Evolutionary conservation across 768 basidiomycete genomes (phyloP).

Genomic region (Suillus subluteus): DNA sequence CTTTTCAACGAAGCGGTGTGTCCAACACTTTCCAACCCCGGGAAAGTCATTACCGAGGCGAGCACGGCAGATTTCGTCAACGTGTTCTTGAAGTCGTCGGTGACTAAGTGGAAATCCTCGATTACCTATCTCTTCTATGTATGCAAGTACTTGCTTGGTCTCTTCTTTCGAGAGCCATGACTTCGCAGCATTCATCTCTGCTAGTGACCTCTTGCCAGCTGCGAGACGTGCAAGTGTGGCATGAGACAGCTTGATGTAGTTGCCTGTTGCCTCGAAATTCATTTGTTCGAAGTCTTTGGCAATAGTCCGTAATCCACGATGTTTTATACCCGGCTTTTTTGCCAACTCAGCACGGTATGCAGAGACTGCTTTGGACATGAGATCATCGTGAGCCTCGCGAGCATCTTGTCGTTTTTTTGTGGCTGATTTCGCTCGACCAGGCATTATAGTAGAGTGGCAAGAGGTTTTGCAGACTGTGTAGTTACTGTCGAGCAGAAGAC

Average conservation of each 20-base stretch:
- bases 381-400: constrained; percentile 20
- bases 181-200: constrained; percentile 31
- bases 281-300: constrained; percentile 18
- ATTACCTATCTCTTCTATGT: constrained; percentile 30
- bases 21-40: constrained; percentile 43
- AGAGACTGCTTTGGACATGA: constrained; percentile 16
- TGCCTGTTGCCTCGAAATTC: constrained; percentile 18
- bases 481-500: not conserved
- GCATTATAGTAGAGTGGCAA: not conserved
- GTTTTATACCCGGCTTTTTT: constrained; percentile 8
- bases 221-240: constrained; percentile 21
- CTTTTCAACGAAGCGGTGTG: constrained; percentile 30
- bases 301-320: constrained; percentile 13
- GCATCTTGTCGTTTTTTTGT: constrained; percentile 19
- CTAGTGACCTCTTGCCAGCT: constrained; percentile 23
- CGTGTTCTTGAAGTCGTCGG: constrained; percentile 35
- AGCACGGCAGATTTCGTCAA: constrained; percentile 33
- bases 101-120: constrained; percentile 41
- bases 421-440: constrained; percentile 16
- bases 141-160: constrained; percentile 33
- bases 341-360: constrained; percentile 13
- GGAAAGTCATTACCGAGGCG: constrained; percentile 34
- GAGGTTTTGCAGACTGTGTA: not conserved
- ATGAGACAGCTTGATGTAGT: constrained; percentile 19
- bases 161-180: constrained; percentile 34